These are phyloP conservation scores for Lojkania enalia DNA, from an alignment of 2,329 filamentous ascomycete genomes.

Conservation along the genomic window DNA sequence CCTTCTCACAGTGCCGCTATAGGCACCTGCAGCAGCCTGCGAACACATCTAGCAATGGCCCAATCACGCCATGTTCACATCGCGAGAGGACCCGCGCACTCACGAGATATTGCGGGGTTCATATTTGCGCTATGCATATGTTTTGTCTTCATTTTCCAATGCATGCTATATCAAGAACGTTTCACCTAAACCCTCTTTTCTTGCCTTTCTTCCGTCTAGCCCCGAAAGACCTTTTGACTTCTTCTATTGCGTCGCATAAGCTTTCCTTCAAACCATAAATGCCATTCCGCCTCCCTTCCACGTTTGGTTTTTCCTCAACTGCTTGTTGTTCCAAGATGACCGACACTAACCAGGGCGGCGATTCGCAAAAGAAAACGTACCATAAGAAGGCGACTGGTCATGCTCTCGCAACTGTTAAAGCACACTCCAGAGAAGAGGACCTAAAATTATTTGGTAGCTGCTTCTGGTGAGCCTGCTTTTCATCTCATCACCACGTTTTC, in stretches of 20 bases:
- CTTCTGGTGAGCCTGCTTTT: constrained; percentile 66
- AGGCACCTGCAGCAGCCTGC: not conserved
- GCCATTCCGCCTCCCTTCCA: no score
- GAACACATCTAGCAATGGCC: not conserved
- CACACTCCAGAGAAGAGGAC: constrained; percentile 69
- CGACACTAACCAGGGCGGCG: constrained; percentile 52
- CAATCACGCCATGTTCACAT: constrained; percentile 11
- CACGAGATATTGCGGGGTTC: constrained; percentile 10
- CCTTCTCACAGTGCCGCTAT: not conserved
- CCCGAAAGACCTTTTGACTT: no score
- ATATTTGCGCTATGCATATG: not conserved
- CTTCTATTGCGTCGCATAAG: no score
- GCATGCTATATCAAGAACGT: no score
- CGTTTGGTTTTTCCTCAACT: no score
- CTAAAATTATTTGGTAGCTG: constrained; percentile 81
- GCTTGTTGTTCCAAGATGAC: constrained; percentile 50
- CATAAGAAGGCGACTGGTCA: constrained; percentile 73
- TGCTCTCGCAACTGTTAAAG: constrained; percentile 69
- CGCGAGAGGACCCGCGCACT: not conserved
- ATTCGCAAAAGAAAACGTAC: constrained; percentile 64
- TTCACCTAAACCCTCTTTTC: no score
- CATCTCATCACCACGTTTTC: not conserved
- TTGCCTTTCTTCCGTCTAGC: no score
- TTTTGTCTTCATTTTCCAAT: not conserved
- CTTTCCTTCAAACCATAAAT: no score